A percentile compares a stretch with the other conserved stretches of the same genome.
phyloP scores from a whole-genome alignment of 2,329 filamentous ascomycete species.

The Cordyceps militaris region DNA sequence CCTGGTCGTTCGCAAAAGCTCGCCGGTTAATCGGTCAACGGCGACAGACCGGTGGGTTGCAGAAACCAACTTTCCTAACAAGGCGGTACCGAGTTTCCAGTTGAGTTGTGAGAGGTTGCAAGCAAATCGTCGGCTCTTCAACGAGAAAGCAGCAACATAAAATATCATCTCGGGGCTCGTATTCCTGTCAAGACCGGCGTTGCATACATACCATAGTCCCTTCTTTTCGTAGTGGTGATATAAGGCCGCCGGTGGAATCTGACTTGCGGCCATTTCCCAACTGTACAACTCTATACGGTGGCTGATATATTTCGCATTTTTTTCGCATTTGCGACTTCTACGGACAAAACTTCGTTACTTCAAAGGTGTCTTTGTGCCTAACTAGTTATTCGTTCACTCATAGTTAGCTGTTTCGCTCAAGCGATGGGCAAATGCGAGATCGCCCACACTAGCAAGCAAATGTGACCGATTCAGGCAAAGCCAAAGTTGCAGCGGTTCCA shows the following conservation, averaged over 20 bases:
- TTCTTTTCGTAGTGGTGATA: too few species aligned
- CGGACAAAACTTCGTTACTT: too few species aligned
- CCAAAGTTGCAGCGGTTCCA: neutral
- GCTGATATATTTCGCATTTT: neutral
- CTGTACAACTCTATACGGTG: neutral
- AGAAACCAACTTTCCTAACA: neutral
- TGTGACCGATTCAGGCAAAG: neutral
- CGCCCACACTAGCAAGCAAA: neutral
- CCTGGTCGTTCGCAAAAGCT: neutral
- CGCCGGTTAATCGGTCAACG: neutral
- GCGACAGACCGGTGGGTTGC: neutral
- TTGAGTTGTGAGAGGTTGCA: neutral
- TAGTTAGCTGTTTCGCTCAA: neutral
- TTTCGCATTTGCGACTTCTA: too few species aligned
- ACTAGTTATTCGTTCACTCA: neutral
- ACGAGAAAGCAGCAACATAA: neutral
- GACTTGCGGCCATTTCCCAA: neutral
- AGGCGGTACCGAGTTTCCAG: neutral
- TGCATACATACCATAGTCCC: too few species aligned
- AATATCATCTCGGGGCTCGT: neutral
- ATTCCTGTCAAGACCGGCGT: neutral
- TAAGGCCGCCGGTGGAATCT: too few species aligned
- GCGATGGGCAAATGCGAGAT: conserved; percentile 5
- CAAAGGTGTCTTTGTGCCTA: too few species aligned
- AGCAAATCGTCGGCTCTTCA: neutral